Percentiles rank a stretch among this genome's conserved stretches.
phyloP scores from a whole-genome alignment of 345 rosid species.

The Crucihimalaya himalaica region DNA sequence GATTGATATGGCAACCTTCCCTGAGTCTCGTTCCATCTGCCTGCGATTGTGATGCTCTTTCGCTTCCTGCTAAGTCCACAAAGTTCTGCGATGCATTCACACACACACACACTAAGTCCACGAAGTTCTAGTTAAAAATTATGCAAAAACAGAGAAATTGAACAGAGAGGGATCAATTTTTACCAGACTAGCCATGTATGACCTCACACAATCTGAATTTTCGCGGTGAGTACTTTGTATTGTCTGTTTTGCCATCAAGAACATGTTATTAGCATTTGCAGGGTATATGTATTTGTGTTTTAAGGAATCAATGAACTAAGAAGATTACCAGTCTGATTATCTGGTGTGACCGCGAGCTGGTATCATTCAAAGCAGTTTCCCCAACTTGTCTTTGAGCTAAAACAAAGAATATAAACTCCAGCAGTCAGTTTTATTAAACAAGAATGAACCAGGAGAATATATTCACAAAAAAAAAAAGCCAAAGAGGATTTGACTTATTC shows the following conservation, averaged over 20 bases:
- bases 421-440: constrained; percentile 22
- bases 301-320: constrained; percentile 2
- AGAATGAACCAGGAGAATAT: not conserved
- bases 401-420: constrained; percentile 26
- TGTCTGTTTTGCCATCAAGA: constrained; percentile 57
- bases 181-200: constrained; percentile 96
- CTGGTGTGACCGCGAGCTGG: constrained; percentile 97
- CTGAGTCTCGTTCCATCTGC: constrained; percentile 96
- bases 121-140: constrained; percentile 46
- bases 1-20: constrained; percentile 99
- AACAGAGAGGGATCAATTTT: constrained; percentile 22
- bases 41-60: constrained; percentile 96
- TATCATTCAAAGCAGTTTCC: constrained; percentile 96
- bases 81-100: constrained; percentile 71
- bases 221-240: constrained; percentile 91
- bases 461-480: constrained; percentile 15
- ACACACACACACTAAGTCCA: constrained; percentile 47
- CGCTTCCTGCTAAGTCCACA: constrained; percentile 99
- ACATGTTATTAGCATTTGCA: constrained; percentile 29
- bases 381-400: constrained; percentile 99
- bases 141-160: not conserved
- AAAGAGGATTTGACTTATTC: constrained; percentile 10
- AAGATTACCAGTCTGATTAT: constrained; percentile 86
- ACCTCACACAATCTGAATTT: constrained; percentile 92
- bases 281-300: not conserved